A percentile compares a stretch with the other conserved stretches of the same genome.
phyloP scores from a whole-genome alignment of 163 green algal species.

The Scenedesmus sp. region DNA sequence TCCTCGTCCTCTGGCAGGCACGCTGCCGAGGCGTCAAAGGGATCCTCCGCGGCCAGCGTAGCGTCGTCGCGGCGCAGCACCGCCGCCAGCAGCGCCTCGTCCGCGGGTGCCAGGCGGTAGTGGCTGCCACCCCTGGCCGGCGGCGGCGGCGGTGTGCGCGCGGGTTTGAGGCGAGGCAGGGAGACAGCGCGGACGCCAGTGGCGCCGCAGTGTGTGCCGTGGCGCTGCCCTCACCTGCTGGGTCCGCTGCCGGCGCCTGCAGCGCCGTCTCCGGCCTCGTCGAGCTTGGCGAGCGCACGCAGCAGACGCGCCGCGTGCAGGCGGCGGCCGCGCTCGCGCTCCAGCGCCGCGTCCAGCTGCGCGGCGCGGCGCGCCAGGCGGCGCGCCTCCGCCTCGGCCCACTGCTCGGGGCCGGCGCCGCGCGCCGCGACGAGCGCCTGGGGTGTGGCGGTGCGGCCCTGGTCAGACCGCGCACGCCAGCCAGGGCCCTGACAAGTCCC shows the following conservation, averaged over 20 bases:
- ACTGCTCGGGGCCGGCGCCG: background rate
- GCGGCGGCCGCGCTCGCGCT: constrained; percentile 7
- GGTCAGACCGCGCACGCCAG: too few relatives aligned
- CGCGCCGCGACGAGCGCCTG: constrained; percentile 26
- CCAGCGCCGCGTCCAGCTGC: constrained; percentile 29
- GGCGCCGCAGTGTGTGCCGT: background rate
- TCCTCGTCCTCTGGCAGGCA: background rate
- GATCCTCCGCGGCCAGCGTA: constrained; percentile 13
- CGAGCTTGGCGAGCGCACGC: constrained; percentile 16
- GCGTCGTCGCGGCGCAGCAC: constrained; percentile 22
- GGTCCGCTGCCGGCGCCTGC: background rate
- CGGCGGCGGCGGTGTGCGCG: too few relatives aligned
- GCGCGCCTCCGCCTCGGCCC: background rate
- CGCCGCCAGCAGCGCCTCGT: constrained; percentile 27
- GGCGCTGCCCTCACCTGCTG: constrained; percentile 5
- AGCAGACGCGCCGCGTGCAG: constrained; percentile 30
- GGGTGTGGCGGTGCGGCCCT: background rate
- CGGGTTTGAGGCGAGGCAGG: too few relatives aligned
- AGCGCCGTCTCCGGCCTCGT: background rate
- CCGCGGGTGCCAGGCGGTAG: constrained; percentile 22
- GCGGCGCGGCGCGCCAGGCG: constrained; percentile 14
- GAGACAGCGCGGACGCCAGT: too few relatives aligned
- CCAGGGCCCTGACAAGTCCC: background rate
- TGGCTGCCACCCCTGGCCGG: too few relatives aligned
- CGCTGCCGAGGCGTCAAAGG: constrained; percentile 15